Evolutionary conservation across 139 green algal species (phyloP), one percentile per base, ranked within the genome.

Genomic region (Picochlorum sp.): DNA sequence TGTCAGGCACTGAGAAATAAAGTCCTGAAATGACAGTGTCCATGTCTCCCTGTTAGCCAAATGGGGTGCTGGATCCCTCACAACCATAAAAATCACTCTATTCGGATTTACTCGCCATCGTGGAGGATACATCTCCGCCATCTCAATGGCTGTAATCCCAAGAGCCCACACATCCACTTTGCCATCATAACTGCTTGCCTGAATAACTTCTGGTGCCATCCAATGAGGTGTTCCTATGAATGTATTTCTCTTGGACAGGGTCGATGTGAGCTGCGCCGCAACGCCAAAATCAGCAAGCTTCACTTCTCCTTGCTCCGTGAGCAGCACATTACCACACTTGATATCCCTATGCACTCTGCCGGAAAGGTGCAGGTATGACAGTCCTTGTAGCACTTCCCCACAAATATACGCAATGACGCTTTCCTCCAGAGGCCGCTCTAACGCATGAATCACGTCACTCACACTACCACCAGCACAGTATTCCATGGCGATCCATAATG

Each of bases 401-500:
- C 83, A 94, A 8, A 98, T 85, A 78, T 90, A 89, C 28, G 83
- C 71, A 24, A 96, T 92, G 18, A 85, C 62, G n/a, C 83, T 71
- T 77, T 96, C 85, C 2, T 78, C 62, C 64, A 96, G 65, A 2
- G 72, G 64, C 23, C 46, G 47, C 21, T 75, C 74, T 13, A 47
- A 58, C 4, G 74, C 78, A 62, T 79, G 69, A 64, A 98, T 84
- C 11, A 98, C 74, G 70, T 98, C 92, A 9, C 64, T 76, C 15
- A 97, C 84, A 52, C 80, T 91, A 56, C 92, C 92, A 15, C 92
- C 92, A 1, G 82, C 91, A 73, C 92, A 98, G 78, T 96, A 95
- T 82, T 98, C 92, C 92, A 98, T 98, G 56, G 88, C 83, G 46
- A 98, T 98, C 90, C 90, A 97, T 49, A 97, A 72, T 44, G 85